phyloP scores from a whole-genome alignment of 371 early-diverging fungal species.

The Mucor piriformis region DNA sequence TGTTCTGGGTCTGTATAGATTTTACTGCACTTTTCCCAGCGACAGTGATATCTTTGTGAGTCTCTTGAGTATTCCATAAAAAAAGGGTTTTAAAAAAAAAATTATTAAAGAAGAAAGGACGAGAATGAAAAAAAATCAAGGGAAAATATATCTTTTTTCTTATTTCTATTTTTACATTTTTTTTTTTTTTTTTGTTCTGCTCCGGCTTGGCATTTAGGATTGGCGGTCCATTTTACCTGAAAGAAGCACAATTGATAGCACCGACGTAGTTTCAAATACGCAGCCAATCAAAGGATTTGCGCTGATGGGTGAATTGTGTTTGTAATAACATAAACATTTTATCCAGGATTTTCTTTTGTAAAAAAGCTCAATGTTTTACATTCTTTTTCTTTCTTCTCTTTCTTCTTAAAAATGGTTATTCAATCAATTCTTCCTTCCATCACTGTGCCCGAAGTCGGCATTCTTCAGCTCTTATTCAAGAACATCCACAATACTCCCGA shows the following conservation, averaged over 20 bases:
- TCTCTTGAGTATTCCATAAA: conserved; percentile 1
- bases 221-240: not conserved
- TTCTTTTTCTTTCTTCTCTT: conserved; percentile 8
- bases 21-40: conserved; percentile 51
- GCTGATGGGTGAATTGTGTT: too few species aligned
- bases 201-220: conserved; percentile 4
- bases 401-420: conserved; percentile 21
- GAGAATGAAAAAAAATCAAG: not conserved
- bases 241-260: not conserved
- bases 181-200: not conserved
- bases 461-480: conserved; percentile 23
- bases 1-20: conserved; percentile 71
- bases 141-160: not conserved
- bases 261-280: not conserved
- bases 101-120: not conserved
- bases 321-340: not conserved
- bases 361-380: not conserved
- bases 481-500: conserved; percentile 33
- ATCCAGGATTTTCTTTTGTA: not conserved
- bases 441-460: conserved; percentile 15
- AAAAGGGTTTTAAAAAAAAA: not conserved
- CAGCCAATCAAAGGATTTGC: not conserved
- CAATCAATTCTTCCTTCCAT: conserved; percentile 17
- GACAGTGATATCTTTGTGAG: conserved; percentile 32
- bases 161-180: not conserved